These are phyloP conservation scores for Cymbopogon flexuosus DNA, from an alignment of 202 grass and related monocot species.

Conservation along the genomic window DNA sequence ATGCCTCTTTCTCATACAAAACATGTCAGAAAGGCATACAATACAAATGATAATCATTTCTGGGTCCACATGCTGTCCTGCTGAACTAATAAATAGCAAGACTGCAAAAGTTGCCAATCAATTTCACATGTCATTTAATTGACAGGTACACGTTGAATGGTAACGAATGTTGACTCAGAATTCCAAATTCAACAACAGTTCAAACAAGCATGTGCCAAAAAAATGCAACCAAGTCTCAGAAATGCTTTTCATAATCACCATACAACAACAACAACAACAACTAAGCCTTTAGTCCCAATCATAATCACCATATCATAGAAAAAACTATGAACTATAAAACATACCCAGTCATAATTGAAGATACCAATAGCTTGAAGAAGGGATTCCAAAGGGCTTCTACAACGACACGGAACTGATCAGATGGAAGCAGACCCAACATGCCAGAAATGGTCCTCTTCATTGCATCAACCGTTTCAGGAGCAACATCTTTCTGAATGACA, in stretches of 20 bases:
- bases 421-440: constrained; percentile 91
- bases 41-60: neutral
- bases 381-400: constrained; percentile 86
- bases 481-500: constrained; percentile 84
- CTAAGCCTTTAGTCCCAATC: too few relatives aligned
- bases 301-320: too few relatives aligned
- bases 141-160: neutral
- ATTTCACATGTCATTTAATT: constrained; percentile 9
- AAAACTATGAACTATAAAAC: constrained; percentile 11
- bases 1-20: neutral
- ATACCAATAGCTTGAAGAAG: constrained; percentile 89
- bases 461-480: constrained; percentile 79
- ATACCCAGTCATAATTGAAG: constrained; percentile 97
- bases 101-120: neutral
- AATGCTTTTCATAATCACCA: constrained; percentile 9
- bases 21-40: neutral
- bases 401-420: constrained; percentile 83
- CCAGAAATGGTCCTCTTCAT: constrained; percentile 97
- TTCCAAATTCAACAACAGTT: neutral
- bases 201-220: neutral
- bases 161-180: neutral
- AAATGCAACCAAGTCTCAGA: neutral
- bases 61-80: neutral
- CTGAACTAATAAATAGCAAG: constrained; percentile 8
- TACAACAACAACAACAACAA: too few relatives aligned